A percentile compares a stretch with the other conserved stretches of the same genome.
Conservation (phyloP, 2,329 filamentous ascomycete genomes). For the Ascochyta fabae region DNA sequence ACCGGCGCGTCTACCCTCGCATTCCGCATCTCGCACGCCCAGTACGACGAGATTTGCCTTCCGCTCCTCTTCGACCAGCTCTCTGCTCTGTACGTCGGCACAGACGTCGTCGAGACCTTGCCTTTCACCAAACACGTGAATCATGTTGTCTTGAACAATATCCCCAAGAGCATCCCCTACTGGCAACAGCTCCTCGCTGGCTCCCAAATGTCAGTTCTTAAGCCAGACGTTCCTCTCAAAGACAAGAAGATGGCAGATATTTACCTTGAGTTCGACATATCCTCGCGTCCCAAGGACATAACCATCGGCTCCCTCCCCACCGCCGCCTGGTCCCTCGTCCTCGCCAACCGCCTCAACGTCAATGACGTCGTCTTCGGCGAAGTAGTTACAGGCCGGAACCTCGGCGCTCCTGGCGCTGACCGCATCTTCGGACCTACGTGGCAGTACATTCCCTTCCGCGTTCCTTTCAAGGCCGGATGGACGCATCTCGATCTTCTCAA, state of each 20-base stretch:
- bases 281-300: constrained; percentile 59
- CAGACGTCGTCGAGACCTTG: constrained; percentile 33
- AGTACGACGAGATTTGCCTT: constrained; percentile 73
- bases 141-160: constrained; percentile 47
- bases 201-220: constrained; percentile 57
- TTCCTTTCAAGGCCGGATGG: constrained; percentile 61
- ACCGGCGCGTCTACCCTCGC: constrained; percentile 59
- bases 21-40: constrained; percentile 70
- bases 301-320: constrained; percentile 71
- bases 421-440: constrained; percentile 69
- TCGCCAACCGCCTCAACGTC: constrained; percentile 60
- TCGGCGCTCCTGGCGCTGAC: constrained; percentile 62
- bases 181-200: constrained; percentile 66
- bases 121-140: constrained; percentile 58
- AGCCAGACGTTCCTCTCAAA: constrained; percentile 39
- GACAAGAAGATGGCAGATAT: constrained; percentile 37
- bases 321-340: constrained; percentile 69
- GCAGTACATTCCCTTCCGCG: constrained; percentile 70
- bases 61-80: constrained; percentile 68
- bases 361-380: constrained; percentile 70
- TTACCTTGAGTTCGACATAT: constrained; percentile 46
- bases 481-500: constrained; percentile 43
- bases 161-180: constrained; percentile 62
- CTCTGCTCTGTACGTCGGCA: constrained; percentile 59
- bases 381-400: constrained; percentile 69